Conservation (phyloP, 164 flowering plant genomes). For the Chloranthus sessilifolius region DNA sequence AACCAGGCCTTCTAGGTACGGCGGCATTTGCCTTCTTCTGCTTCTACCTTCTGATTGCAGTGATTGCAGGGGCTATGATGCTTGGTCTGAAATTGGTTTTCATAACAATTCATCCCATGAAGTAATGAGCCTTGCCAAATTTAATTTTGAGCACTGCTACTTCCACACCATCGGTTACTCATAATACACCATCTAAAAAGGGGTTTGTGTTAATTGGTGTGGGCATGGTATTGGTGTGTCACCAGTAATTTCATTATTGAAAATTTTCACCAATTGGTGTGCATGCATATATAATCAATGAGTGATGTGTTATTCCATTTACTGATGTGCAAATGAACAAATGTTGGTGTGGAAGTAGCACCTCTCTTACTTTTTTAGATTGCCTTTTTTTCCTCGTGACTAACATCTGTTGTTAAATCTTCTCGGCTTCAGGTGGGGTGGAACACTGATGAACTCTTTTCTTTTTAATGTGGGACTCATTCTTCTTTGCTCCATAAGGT, state of each 20-base stretch:
- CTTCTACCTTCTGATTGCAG: slow-evolving; percentile 94
- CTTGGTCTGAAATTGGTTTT: slow-evolving; percentile 91
- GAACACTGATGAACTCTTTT: slow-evolving; percentile 94
- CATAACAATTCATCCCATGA: slow-evolving; percentile 98
- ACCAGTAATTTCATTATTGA: too few species aligned
- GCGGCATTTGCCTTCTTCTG: slow-evolving; percentile 98
- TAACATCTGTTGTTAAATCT: background rate
- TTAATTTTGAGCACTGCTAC: too few species aligned
- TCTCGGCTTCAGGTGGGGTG: slow-evolving; percentile 80
- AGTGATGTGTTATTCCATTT: too few species aligned
- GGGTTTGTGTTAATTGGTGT: too few species aligned
- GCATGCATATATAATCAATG: too few species aligned
- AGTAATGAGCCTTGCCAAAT: slow-evolving; percentile 37
- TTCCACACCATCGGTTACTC: too few species aligned
- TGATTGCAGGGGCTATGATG: slow-evolving; percentile 98
- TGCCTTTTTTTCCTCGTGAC: slow-evolving; percentile 3
- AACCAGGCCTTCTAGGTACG: slow-evolving; percentile 91
- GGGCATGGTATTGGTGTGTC: too few species aligned
- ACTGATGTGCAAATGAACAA: too few species aligned
- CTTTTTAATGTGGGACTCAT: slow-evolving; percentile 87
- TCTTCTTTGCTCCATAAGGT: slow-evolving; percentile 98
- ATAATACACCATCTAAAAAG: too few species aligned
- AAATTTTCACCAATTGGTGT: too few species aligned
- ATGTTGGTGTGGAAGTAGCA: too few species aligned
- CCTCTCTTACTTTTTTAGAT: slow-evolving; percentile 4